Evolutionary conservation across 1,284 basidiomycete genomes (phyloP).

Genomic region (Cryptococcus wingfieldii): DNA sequence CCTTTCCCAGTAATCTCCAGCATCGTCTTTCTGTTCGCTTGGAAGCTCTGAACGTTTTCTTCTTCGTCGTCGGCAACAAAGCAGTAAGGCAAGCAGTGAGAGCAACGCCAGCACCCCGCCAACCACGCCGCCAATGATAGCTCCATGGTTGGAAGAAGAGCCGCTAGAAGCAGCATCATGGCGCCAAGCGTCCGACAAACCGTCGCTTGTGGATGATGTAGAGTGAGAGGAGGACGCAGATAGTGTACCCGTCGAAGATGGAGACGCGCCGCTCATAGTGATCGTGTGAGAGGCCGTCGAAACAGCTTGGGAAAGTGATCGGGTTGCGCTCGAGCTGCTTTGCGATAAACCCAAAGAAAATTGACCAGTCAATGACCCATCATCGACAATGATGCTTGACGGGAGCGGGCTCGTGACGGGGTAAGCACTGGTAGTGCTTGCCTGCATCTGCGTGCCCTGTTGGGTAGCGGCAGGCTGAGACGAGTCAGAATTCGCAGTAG

Average conservation of each 20-base stretch:
- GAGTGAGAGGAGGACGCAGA: background rate
- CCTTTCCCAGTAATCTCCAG: conserved; percentile 22
- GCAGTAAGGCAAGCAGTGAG: conserved; percentile 2
- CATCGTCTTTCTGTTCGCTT: background rate
- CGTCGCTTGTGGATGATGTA: background rate
- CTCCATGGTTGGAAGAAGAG: background rate
- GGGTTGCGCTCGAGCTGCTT: background rate
- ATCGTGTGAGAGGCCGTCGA: background rate
- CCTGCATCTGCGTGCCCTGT: background rate
- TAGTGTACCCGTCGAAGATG: background rate
- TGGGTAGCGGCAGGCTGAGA: background rate
- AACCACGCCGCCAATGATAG: conserved; percentile 11
- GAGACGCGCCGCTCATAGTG: background rate
- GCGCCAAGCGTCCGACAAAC: background rate
- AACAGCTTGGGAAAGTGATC: background rate
- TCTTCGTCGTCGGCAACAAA: conserved; percentile 4
- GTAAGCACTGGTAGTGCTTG: background rate
- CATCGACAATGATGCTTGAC: background rate
- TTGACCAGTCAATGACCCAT: background rate
- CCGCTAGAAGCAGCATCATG: conserved; percentile 1
- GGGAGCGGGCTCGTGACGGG: background rate
- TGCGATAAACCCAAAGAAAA: background rate
- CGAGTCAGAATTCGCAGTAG: background rate
- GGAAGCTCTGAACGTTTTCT: background rate
- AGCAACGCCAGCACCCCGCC: conserved; percentile 10